These are phyloP conservation scores for Hypoxylon sp. DNA, from an alignment of 2,329 filamentous ascomycete species.

Conservation along the genomic window DNA sequence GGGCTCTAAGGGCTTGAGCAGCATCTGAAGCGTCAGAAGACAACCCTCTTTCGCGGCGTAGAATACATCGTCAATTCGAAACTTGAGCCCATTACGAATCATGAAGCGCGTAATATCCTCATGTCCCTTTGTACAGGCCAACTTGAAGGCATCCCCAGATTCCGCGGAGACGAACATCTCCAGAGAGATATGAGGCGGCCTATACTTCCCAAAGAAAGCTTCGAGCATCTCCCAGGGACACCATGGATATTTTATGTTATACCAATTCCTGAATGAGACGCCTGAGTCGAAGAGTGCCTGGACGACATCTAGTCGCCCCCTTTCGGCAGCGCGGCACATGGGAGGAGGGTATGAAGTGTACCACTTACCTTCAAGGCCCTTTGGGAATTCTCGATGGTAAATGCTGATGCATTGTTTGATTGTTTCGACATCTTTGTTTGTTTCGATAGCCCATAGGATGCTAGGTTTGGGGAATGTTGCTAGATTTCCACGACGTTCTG, in stretches of 20 bases:
- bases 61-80: conserved; percentile 6
- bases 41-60: neutral
- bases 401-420: neutral
- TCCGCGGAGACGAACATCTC: neutral
- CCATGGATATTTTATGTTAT: neutral
- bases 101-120: conserved; percentile 3
- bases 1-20: neutral
- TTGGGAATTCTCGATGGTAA: neutral
- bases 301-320: conserved; percentile 4
- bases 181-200: neutral
- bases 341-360: neutral
- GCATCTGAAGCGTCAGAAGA: neutral
- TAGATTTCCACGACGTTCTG: neutral
- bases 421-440: neutral
- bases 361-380: neutral
- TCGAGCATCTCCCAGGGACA: neutral
- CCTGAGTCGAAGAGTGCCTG: neutral
- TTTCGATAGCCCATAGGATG: conserved; percentile 2
- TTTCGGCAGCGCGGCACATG: neutral
- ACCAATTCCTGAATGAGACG: neutral
- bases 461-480: neutral
- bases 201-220: neutral
- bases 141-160: neutral
- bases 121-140: neutral
- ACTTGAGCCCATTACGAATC: neutral